Evolutionary conservation across 257 asterid genomes (phyloP).

Genomic region (Solanum rostratum): DNA sequence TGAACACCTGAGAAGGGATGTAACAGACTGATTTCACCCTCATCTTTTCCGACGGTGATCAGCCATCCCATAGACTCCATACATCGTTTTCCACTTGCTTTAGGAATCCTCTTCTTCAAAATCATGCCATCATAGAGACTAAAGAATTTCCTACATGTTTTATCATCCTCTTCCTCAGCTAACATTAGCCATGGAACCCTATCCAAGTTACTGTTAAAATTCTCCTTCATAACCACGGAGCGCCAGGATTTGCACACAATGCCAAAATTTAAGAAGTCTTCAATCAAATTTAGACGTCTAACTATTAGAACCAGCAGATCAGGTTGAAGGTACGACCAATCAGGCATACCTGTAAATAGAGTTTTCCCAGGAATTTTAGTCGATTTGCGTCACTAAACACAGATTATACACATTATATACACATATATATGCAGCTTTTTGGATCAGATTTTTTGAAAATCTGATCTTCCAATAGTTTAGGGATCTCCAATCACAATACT

Average conservation of each 20-base stretch:
- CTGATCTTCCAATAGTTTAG: neutral
- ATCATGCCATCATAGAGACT: neutral
- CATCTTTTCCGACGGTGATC: neutral
- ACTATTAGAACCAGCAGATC: neutral
- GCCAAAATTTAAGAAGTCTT: neutral
- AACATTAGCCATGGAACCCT: neutral
- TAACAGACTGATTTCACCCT: neutral
- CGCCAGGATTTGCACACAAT: neutral
- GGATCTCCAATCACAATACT: neutral
- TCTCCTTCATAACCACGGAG: neutral
- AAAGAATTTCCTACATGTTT: neutral
- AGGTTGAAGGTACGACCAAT: neutral
- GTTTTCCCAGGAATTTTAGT: neutral
- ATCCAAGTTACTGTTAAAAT: neutral
- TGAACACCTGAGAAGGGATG: neutral
- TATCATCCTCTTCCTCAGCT: neutral
- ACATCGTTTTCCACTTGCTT: neutral
- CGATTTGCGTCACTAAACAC: neutral
- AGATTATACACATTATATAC: no score
- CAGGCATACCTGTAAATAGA: neutral
- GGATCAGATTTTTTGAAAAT: neutral
- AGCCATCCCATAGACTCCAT: neutral
- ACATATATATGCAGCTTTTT: neutral
- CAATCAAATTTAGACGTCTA: neutral
- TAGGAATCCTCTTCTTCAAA: neutral